Evolutionary conservation across 352 stramenopile species (phyloP).

Genomic region (Pythium periplocum): DNA sequence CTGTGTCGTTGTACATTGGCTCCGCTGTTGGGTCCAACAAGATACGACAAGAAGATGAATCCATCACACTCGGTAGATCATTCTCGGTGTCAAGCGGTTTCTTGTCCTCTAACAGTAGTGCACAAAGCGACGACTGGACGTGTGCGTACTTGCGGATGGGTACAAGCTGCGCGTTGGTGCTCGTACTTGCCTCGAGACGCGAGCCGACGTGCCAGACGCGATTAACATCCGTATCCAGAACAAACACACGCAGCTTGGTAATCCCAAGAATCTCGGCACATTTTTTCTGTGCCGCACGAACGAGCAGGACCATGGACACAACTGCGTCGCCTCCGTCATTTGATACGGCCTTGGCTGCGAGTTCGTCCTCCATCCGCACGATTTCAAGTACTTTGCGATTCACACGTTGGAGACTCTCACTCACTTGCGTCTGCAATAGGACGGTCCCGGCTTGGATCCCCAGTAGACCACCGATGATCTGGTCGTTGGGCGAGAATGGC

Average conservation of each 20-base stretch:
- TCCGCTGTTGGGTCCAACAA: constrained; percentile 40
- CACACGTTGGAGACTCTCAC: constrained; percentile 45
- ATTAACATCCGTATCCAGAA: constrained; percentile 41
- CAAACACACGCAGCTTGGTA: constrained; percentile 61
- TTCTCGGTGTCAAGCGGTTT: neutral
- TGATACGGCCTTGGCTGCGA: constrained; percentile 26
- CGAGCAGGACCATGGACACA: constrained; percentile 42
- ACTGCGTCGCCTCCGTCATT: neutral
- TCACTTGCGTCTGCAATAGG: constrained; percentile 43
- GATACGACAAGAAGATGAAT: constrained; percentile 13
- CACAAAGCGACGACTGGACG: constrained; percentile 54
- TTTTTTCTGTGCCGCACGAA: constrained; percentile 44
- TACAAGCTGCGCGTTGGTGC: constrained; percentile 11
- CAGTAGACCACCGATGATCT: constrained; percentile 56
- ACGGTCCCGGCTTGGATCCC: constrained; percentile 56
- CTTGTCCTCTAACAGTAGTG: constrained; percentile 20
- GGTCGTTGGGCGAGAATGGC: constrained; percentile 66
- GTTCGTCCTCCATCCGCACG: constrained; percentile 33
- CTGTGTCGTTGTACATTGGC: constrained; percentile 62
- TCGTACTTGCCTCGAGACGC: constrained; percentile 14
- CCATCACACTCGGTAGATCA: neutral
- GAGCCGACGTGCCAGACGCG: constrained; percentile 52
- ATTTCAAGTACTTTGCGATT: constrained; percentile 59
- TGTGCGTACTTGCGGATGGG: constrained; percentile 59
- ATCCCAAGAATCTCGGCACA: constrained; percentile 54